phyloP scores from a whole-genome alignment of 208 protist genomes.

The Vickermania spadyakhi region DNA sequence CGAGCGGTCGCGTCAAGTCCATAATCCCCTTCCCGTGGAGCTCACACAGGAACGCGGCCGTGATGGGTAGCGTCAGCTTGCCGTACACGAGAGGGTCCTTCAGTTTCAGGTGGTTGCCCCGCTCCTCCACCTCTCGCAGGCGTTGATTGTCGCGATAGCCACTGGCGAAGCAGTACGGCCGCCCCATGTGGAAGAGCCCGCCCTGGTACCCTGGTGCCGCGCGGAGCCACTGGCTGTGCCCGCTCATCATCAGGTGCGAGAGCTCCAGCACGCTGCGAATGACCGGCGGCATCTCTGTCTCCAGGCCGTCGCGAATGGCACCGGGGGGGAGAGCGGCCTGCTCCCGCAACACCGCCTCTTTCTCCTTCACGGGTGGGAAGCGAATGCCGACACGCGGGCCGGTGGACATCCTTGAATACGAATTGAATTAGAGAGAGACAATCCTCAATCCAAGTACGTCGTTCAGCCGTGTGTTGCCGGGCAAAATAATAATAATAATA shows the following conservation, averaged over 20 bases:
- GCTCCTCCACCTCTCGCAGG: conserved; percentile 68
- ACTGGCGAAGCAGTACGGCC: conserved; percentile 72
- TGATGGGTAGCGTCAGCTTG: conserved; percentile 55
- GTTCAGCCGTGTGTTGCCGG: too few relatives aligned
- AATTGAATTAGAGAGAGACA: too few relatives aligned
- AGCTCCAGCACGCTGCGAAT: conserved; percentile 79
- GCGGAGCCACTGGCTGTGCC: conserved; percentile 64
- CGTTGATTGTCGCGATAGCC: conserved; percentile 66
- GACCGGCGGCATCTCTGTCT: conserved; percentile 62
- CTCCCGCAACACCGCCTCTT: conserved; percentile 18
- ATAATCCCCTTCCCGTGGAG: conserved; percentile 55
- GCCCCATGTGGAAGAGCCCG: conserved; percentile 66
- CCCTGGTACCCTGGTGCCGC: conserved; percentile 68
- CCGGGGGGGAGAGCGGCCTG: conserved; percentile 33
- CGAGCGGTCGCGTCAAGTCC: conserved; percentile 41
- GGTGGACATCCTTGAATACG: too few relatives aligned
- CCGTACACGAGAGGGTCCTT: conserved; percentile 76
- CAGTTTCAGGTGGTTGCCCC: conserved; percentile 75
- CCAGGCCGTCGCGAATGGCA: conserved; percentile 42
- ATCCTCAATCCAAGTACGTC: too few relatives aligned
- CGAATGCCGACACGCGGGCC: too few relatives aligned
- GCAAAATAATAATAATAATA: too few relatives aligned
- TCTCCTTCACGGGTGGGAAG: conserved; percentile 58
- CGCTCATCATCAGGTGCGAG: conserved; percentile 64
- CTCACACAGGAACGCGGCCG: conserved; percentile 61